Percentiles rank a stretch among this genome's conserved stretches.
These are phyloP conservation scores for Narthecium ossifragum DNA, from an alignment of 106 monocot genomes.

Conservation along the genomic window DNA sequence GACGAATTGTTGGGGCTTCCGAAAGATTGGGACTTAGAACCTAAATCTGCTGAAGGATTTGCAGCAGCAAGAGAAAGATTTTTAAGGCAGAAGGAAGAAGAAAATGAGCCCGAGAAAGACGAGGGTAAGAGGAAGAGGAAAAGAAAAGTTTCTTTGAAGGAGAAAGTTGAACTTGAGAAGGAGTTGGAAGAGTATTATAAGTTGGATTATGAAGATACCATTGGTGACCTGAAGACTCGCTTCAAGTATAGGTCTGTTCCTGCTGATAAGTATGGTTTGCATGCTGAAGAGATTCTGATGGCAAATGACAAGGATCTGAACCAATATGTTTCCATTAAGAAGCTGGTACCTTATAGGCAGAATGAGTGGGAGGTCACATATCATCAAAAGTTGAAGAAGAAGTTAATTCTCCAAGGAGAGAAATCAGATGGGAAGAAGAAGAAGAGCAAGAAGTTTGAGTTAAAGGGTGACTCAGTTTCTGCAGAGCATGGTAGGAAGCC, in stretches of 20 bases:
- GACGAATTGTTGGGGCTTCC: conserved; percentile 85
- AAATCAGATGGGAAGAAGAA: conserved; percentile 15
- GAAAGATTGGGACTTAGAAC: conserved; percentile 47
- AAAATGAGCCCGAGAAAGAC: conserved; percentile 4
- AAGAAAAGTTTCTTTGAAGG: conserved; percentile 34
- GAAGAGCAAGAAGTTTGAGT: conserved; percentile 15
- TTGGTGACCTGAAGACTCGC: conserved; percentile 90
- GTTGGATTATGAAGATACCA: conserved; percentile 93
- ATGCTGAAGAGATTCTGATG: conserved; percentile 58
- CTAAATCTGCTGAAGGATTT: conserved; percentile 35
- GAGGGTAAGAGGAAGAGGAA: conserved; percentile 35
- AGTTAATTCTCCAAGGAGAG: conserved; percentile 38
- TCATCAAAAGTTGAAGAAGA: conserved; percentile 70
- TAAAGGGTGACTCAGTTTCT: neutral
- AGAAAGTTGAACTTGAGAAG: conserved; percentile 91
- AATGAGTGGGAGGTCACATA: conserved; percentile 85
- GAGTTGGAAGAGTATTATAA: conserved; percentile 97
- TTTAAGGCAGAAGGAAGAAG: conserved; percentile 28
- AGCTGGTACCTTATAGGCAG: conserved; percentile 74
- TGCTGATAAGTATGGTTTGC: conserved; percentile 59
- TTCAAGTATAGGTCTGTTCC: conserved; percentile 79
- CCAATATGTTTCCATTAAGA: conserved; percentile 93
- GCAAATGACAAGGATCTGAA: conserved; percentile 81
- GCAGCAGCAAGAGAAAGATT: conserved; percentile 27
- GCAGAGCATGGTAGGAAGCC: conserved; percentile 6